Evolutionary conservation across 345 rosid genomes (phyloP).

Genomic region (Salix koriyanagi): DNA sequence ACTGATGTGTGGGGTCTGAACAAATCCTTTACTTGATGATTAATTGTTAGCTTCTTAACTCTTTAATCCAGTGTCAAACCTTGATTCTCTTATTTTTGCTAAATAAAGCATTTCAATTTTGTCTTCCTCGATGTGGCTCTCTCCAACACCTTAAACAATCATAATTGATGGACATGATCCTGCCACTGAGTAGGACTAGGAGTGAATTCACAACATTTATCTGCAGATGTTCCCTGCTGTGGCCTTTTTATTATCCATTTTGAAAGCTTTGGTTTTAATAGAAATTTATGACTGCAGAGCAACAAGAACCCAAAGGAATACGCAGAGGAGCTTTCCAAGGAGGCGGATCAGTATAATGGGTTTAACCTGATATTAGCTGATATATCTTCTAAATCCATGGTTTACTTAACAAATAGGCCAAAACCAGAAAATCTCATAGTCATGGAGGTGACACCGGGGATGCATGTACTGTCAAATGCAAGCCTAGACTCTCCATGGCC

Average conservation of each 20-base stretch:
- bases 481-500: constrained; percentile 83
- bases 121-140: neutral
- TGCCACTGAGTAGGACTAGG: too few relatives aligned
- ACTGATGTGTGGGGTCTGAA: neutral
- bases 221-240: neutral
- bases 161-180: neutral
- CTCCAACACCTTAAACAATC: neutral
- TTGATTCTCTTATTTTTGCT: neutral
- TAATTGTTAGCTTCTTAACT: neutral
- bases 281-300: constrained; percentile 33
- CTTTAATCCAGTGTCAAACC: neutral
- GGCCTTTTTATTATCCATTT: neutral
- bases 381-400: constrained; percentile 49
- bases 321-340: constrained; percentile 49
- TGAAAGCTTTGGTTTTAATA: neutral
- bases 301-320: constrained; percentile 52
- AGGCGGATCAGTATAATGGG: constrained; percentile 50
- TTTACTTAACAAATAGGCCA: constrained; percentile 69
- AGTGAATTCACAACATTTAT: neutral
- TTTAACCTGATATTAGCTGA: constrained; percentile 66
- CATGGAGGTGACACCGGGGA: constrained; percentile 61
- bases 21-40: neutral
- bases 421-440: constrained; percentile 22
- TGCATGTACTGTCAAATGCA: constrained; percentile 71
- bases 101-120: neutral